A percentile compares a stretch with the other conserved stretches of the same genome.
Conservation (phyloP, 169 alveolate species). For the Eimeria falciformis region DNA sequence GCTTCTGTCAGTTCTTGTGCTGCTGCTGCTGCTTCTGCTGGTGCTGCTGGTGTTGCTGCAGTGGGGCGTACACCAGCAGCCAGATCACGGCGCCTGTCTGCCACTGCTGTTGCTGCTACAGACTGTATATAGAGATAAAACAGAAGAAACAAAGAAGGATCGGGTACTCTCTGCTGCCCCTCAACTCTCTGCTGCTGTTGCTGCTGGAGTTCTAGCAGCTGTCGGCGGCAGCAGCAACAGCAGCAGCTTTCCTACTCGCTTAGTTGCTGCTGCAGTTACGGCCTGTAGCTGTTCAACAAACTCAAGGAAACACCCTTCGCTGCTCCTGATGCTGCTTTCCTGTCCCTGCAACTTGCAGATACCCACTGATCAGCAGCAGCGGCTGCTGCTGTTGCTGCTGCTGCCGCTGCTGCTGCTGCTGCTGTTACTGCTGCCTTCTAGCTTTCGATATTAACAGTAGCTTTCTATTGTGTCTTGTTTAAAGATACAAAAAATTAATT, state of each 20-base stretch:
- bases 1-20: not conserved
- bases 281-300: not conserved
- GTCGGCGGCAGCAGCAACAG: constrained; percentile 34
- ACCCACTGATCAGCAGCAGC: constrained; percentile 11
- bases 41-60: not conserved
- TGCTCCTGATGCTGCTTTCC: constrained; percentile 26
- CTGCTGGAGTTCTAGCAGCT: not conserved
- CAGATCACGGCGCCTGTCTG: too few species aligned
- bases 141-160: not conserved
- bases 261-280: constrained; percentile 8
- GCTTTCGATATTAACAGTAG: not conserved
- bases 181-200: not conserved
- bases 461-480: not conserved
- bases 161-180: not conserved
- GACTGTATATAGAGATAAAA: not conserved
- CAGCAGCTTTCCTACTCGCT: not conserved
- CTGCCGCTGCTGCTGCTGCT: not conserved
- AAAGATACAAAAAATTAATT: not conserved
- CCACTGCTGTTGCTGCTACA: constrained; percentile 37
- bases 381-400: constrained; percentile 3
- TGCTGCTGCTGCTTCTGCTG: not conserved
- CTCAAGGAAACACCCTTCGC: constrained; percentile 3
- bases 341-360: not conserved
- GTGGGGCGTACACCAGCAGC: too few species aligned
- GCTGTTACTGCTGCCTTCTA: not conserved